These are phyloP conservation scores for Phytophthora podocarpi DNA, from an alignment of 352 stramenopile species.

Conservation along the genomic window DNA sequence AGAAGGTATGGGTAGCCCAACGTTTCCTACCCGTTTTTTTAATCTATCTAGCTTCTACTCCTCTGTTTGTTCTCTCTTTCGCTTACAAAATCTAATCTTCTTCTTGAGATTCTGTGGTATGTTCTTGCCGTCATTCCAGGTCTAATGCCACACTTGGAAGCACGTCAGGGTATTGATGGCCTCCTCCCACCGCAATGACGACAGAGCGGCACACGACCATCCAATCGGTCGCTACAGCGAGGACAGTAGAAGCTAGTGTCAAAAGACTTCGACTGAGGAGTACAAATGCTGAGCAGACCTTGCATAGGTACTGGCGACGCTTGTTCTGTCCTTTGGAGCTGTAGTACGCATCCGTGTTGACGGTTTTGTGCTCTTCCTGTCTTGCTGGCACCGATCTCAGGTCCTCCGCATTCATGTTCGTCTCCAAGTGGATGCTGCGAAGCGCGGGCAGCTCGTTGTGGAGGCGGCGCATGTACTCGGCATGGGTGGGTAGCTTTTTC, in stretches of 20 bases:
- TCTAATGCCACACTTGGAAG: slow-evolving; percentile 3
- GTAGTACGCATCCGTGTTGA: slow-evolving; percentile 10
- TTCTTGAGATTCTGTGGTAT: background rate
- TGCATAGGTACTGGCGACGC: slow-evolving; percentile 18
- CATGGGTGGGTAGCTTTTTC: background rate
- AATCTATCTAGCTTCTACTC: background rate
- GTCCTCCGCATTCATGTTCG: slow-evolving; percentile 7
- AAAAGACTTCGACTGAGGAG: slow-evolving; percentile 2
- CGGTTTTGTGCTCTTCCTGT: background rate
- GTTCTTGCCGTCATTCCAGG: background rate
- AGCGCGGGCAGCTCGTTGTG: background rate
- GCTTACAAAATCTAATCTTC: slow-evolving; percentile 2
- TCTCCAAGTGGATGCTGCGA: background rate
- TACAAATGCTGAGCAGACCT: slow-evolving; percentile 21
- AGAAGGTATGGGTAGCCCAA: too few species aligned
- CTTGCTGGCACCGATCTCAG: background rate
- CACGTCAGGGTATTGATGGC: background rate
- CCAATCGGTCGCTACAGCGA: background rate
- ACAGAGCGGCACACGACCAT: background rate
- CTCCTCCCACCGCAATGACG: background rate
- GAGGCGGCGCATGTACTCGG: slow-evolving; percentile 4
- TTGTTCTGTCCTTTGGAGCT: slow-evolving; percentile 3
- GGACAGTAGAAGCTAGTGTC: slow-evolving; percentile 13
- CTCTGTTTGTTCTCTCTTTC: background rate
- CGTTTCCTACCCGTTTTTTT: too few species aligned